Conservation (phyloP, 257 asterid species). For the Coffea eugenioides region DNA sequence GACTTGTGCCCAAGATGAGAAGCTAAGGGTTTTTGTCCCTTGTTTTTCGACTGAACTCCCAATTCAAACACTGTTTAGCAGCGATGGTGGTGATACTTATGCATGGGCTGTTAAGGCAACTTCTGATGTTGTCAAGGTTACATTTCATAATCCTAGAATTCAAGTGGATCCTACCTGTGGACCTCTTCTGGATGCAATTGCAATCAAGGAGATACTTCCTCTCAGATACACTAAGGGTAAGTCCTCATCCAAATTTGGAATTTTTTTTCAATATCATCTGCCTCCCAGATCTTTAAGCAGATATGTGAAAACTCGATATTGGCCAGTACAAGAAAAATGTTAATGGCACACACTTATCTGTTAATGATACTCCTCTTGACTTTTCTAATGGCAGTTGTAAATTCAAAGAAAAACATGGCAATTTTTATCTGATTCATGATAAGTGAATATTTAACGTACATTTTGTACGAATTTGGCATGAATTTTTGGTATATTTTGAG, state of each 20-base stretch:
- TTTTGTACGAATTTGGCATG: too few relatives aligned
- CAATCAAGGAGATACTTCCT: slow-evolving; percentile 63
- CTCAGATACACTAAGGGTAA: slow-evolving; percentile 42
- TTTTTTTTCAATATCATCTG: too few relatives aligned
- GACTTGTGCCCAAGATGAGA: slow-evolving; percentile 82
- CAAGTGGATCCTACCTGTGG: slow-evolving; percentile 86
- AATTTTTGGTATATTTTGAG: too few relatives aligned
- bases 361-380: too few relatives aligned
- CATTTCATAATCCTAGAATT: slow-evolving; percentile 64
- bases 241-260: not conserved
- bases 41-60: slow-evolving; percentile 57
- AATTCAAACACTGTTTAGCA: slow-evolving; percentile 67
- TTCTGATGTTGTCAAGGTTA: slow-evolving; percentile 52
- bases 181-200: slow-evolving; percentile 69
- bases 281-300: too few relatives aligned
- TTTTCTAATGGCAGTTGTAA: too few relatives aligned
- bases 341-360: too few relatives aligned
- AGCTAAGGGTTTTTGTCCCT: slow-evolving; percentile 46
- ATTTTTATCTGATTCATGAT: too few relatives aligned
- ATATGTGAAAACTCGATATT: too few relatives aligned
- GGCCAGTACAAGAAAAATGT: too few relatives aligned
- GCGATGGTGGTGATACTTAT: slow-evolving; percentile 75
- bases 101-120: slow-evolving; percentile 71
- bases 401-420: too few relatives aligned
- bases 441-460: too few relatives aligned